Conservation (phyloP, 495 filamentous ascomycete genomes). For the Tuber borchii region DNA sequence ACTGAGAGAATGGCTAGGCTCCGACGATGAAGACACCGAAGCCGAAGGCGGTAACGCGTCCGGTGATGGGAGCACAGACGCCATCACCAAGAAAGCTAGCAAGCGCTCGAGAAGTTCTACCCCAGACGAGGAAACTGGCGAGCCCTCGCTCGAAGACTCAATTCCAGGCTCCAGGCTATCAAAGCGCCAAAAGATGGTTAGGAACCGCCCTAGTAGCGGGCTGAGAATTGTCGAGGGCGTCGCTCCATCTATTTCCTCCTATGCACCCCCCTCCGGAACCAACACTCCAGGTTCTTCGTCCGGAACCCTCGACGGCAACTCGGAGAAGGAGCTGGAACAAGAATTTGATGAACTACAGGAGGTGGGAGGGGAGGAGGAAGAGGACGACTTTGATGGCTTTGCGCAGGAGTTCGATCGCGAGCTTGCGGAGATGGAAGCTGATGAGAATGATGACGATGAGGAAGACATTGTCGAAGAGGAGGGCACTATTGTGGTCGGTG, state of each 20-base stretch:
- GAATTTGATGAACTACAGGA: conserved; percentile 13
- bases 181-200: conserved; percentile 34
- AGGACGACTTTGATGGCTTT: conserved; percentile 30
- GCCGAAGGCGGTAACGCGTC: conserved; percentile 6
- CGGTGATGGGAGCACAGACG: conserved; percentile 17
- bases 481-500: not conserved
- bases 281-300: not conserved
- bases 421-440: conserved; percentile 25
- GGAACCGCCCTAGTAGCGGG: conserved; percentile 30
- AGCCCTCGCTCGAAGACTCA: conserved; percentile 21
- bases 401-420: conserved; percentile 37
- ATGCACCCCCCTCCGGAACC: not conserved
- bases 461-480: conserved; percentile 1
- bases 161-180: conserved; percentile 22
- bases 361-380: conserved; percentile 4
- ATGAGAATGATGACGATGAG: conserved; percentile 11
- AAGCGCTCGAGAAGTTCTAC: conserved; percentile 22
- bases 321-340: conserved; percentile 5
- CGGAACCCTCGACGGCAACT: not conserved
- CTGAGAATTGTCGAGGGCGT: conserved; percentile 15
- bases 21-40: conserved; percentile 30
- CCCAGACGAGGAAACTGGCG: conserved; percentile 23
- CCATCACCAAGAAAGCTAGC: conserved; percentile 18
- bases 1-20: conserved; percentile 34
- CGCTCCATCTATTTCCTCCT: not conserved